phyloP scores from a whole-genome alignment of 2,329 filamentous ascomycete genomes.

The Calonectria pseudoturangicola region DNA sequence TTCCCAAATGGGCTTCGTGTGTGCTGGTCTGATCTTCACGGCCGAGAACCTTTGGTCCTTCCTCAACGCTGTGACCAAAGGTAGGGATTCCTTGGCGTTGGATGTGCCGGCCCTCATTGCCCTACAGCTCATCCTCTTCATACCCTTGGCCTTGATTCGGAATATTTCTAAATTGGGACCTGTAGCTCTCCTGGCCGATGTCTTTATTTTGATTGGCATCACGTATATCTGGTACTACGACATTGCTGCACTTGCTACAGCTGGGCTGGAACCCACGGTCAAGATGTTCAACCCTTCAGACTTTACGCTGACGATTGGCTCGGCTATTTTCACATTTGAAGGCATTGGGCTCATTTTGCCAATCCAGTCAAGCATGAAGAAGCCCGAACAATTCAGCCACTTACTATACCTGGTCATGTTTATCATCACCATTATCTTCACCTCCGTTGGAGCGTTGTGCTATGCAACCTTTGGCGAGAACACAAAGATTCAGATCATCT shows the following conservation, averaged over 20 bases:
- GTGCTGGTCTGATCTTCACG: slow-evolving; percentile 85
- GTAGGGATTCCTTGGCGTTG: slow-evolving; percentile 70
- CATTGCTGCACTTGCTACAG: slow-evolving; percentile 71
- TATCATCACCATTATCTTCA: slow-evolving; percentile 83
- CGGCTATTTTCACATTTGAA: slow-evolving; percentile 86
- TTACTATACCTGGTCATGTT: slow-evolving; percentile 82
- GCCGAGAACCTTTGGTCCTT: slow-evolving; percentile 84
- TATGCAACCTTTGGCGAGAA: slow-evolving; percentile 83
- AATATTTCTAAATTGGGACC: slow-evolving; percentile 85
- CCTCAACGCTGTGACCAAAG: slow-evolving; percentile 75
- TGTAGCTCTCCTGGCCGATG: slow-evolving; percentile 80
- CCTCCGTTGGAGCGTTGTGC: slow-evolving; percentile 82
- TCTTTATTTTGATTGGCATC: slow-evolving; percentile 82
- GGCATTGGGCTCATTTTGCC: slow-evolving; percentile 86
- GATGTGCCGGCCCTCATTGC: slow-evolving; percentile 75
- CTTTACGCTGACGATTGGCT: slow-evolving; percentile 83
- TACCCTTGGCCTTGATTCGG: slow-evolving; percentile 81
- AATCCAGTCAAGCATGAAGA: slow-evolving; percentile 84
- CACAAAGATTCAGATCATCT: slow-evolving; percentile 84
- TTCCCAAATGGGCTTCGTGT: slow-evolving; percentile 87
- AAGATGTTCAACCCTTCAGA: slow-evolving; percentile 80
- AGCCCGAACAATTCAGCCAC: slow-evolving; percentile 79
- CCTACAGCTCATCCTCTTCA: slow-evolving; percentile 77
- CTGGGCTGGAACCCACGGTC: slow-evolving; percentile 77
- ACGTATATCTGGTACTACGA: slow-evolving; percentile 85